phyloP scores from a whole-genome alignment of 192 early-diverging fungal species.

The Oehlia diaphana region DNA sequence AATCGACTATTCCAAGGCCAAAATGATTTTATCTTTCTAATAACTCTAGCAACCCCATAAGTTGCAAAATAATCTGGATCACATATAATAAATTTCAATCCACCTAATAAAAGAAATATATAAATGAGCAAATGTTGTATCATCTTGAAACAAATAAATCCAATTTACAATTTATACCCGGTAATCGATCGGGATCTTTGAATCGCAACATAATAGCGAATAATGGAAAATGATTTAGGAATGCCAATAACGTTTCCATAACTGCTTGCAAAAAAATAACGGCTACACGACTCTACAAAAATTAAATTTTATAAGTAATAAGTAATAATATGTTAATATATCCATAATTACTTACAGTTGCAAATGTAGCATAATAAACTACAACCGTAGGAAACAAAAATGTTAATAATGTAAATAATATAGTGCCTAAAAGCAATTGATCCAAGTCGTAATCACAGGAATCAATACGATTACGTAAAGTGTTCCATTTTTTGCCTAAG shows the following conservation, averaged over 20 bases:
- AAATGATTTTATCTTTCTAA: slow-evolving; percentile 21
- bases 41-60: slow-evolving; percentile 19
- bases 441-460: slow-evolving; percentile 92
- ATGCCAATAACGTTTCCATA: slow-evolving; percentile 82
- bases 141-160: slow-evolving; percentile 12
- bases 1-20: slow-evolving; percentile 19
- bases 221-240: slow-evolving; percentile 95
- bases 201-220: slow-evolving; percentile 90
- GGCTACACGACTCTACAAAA: slow-evolving; percentile 67
- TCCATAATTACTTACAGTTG: slow-evolving; percentile 53
- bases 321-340: neutral
- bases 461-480: slow-evolving; percentile 89
- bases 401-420: slow-evolving; percentile 87
- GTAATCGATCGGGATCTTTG: slow-evolving; percentile 84
- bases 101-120: slow-evolving; percentile 23
- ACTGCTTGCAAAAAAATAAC: slow-evolving; percentile 79
- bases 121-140: neutral
- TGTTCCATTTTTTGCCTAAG: slow-evolving; percentile 80
- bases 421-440: slow-evolving; percentile 92
- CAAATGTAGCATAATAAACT: slow-evolving; percentile 92
- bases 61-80: slow-evolving; percentile 30
- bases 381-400: slow-evolving; percentile 96
- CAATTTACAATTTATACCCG: slow-evolving; percentile 58
- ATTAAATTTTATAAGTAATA: neutral
- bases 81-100: slow-evolving; percentile 32